These are phyloP conservation scores for Solanum ossicruentum DNA, from an alignment of 257 asterid genomes.

Conservation along the genomic window DNA sequence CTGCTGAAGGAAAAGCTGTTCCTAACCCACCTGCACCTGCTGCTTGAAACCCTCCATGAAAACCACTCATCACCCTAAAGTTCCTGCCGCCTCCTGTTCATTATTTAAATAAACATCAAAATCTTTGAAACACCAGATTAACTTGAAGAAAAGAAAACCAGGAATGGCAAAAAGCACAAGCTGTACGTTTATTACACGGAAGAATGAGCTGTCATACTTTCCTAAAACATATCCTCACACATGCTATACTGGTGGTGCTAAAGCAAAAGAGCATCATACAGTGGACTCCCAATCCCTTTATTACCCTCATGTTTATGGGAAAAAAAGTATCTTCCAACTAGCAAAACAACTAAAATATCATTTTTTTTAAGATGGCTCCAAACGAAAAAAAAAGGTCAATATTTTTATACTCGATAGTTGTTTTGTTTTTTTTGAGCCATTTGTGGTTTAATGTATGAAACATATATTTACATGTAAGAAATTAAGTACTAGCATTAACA, in stretches of 20 bases:
- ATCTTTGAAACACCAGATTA: not conserved
- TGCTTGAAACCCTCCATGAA: slow-evolving; percentile 37
- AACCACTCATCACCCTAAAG: slow-evolving; percentile 58
- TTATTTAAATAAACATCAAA: not conserved
- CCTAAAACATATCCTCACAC: slow-evolving; percentile 16
- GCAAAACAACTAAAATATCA: not conserved
- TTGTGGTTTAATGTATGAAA: too few species aligned
- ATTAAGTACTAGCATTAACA: too few species aligned
- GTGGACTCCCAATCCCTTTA: not conserved
- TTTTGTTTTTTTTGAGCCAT: too few species aligned
- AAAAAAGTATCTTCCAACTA: not conserved
- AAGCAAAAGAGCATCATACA: not conserved
- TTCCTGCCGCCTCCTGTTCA: slow-evolving; percentile 56
- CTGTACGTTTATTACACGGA: slow-evolving; percentile 9
- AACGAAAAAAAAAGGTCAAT: not conserved
- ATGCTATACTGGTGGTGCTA: not conserved
- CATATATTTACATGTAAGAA: not conserved
- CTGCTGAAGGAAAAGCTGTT: slow-evolving; percentile 59
- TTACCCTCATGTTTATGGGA: not conserved
- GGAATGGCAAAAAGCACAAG: slow-evolving; percentile 35
- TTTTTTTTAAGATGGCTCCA: not conserved
- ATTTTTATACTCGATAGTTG: too few species aligned
- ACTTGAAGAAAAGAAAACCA: not conserved
- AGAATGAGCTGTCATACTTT: slow-evolving; percentile 66
- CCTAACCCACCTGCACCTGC: slow-evolving; percentile 28